Evolutionary conservation across 257 asterid genomes (phyloP).

Genomic region (Nicotiana noctiflora): DNA sequence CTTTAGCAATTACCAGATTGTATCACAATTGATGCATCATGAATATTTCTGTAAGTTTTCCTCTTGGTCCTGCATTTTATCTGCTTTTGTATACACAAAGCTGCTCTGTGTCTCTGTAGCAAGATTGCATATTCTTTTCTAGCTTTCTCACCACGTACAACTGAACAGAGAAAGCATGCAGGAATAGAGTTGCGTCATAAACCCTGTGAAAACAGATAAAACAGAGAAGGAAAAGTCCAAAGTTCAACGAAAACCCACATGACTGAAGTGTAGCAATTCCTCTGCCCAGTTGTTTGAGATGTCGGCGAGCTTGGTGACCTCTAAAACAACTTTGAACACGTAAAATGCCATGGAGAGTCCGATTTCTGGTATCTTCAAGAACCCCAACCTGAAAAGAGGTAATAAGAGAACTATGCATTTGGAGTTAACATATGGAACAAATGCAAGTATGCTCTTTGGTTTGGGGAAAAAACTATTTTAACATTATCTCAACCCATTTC

Average conservation of each 20-base stretch:
- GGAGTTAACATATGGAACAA: neutral
- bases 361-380: conserved; percentile 95
- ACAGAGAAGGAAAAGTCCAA: neutral
- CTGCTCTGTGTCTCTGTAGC: conserved; percentile 65
- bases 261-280: conserved; percentile 78
- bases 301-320: conserved; percentile 88
- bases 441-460: neutral
- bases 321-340: conserved; percentile 98
- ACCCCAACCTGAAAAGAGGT: conserved; percentile 59
- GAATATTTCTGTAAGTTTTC: conserved; percentile 35
- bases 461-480: neutral
- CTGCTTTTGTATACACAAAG: conserved; percentile 67
- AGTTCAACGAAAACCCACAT: conserved; percentile 32
- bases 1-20: conserved; percentile 63
- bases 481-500: neutral
- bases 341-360: conserved; percentile 81
- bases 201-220: neutral
- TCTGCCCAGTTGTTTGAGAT: conserved; percentile 41
- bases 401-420: neutral
- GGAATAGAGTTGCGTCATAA: conserved; percentile 7
- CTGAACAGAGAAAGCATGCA: conserved; percentile 37
- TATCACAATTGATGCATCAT: conserved; percentile 57
- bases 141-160: conserved; percentile 73
- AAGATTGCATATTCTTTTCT: conserved; percentile 61
- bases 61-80: conserved; percentile 48